Percentiles rank a stretch among this genome's conserved stretches.
These are phyloP conservation scores for Citrus medica DNA, from an alignment of 345 rosid species.

Conservation along the genomic window DNA sequence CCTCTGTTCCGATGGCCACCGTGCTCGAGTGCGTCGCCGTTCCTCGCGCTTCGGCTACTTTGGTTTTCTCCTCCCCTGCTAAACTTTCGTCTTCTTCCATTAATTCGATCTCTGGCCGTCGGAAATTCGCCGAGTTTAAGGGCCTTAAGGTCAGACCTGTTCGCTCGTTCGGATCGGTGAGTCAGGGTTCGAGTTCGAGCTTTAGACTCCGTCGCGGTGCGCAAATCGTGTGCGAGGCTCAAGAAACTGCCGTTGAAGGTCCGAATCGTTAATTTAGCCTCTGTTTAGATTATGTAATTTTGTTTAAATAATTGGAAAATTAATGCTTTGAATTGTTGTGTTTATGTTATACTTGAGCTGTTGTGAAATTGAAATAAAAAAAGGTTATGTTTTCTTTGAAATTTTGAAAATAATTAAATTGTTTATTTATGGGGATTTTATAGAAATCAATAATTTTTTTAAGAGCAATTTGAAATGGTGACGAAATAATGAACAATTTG, in stretches of 20 bases:
- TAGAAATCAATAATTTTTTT: neutral
- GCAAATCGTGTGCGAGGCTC: constrained; percentile 28
- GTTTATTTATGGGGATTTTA: neutral
- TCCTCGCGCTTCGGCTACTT: neutral
- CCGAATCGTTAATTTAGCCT: neutral
- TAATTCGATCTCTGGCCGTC: constrained; percentile 5
- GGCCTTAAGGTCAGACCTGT: constrained; percentile 19
- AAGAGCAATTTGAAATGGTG: neutral
- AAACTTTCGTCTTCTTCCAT: constrained; percentile 14
- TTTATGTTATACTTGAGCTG: neutral
- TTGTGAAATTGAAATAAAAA: neutral
- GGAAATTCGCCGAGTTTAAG: constrained; percentile 11
- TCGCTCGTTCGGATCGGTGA: constrained; percentile 11
- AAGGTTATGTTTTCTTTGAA: too few species aligned
- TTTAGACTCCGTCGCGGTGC: constrained; percentile 9
- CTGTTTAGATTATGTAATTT: neutral
- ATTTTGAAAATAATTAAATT: neutral
- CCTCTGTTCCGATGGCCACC: constrained; percentile 19
- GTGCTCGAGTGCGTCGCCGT: constrained; percentile 11
- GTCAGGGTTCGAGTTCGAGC: neutral
- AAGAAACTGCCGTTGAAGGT: constrained; percentile 26
- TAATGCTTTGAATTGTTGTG: too few species aligned
- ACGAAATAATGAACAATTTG: neutral
- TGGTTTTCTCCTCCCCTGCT: neutral
- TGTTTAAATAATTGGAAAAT: too few species aligned